Evolutionary conservation across 495 filamentous ascomycete genomes (phyloP), one percentile per base, ranked within the genome.

Genomic region (Neurospora terricola): DNA sequence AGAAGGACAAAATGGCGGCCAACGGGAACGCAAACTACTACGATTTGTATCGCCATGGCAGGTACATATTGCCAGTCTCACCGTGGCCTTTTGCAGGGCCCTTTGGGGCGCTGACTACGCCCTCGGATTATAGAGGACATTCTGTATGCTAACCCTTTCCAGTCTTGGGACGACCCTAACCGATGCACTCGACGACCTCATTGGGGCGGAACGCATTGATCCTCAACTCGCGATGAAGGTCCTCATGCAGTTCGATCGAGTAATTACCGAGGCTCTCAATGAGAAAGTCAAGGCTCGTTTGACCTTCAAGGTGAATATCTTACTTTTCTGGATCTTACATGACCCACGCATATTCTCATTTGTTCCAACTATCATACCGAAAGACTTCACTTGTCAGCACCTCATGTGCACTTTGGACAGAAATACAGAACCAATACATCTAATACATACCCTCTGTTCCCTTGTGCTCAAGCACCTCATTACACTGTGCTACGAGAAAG

Each of bases 181-280:
- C 70, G 96, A 99, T 84, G 96, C 94, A 36, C 93, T 99, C 72
- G 96, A 99, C 82, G 93, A 97, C 73, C 84, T 98, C 75, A 97
- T 99, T 83, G 94, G 91, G 78, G 90, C 93, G 72, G 91, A 93
- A 73, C 91, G 92, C 48, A 98, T 99, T 82, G 94, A 97, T 83
- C 96, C 96, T 23, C 96, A 99, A 83, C 90, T 98, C 43, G 96
- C 96, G 38, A 98, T 98, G 93, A 97, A 97, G 87, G 93, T 99
- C 71, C 87, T 99, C 70, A 89, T 88, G 70, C 93, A 96, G 83
- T 98, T 97, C 82, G 96, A 99, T 81, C 89, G 91, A 72, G 88
- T 90, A 69, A 91, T 99, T 71, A 91, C 96, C 14, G 93, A 97
- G 77, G 91, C 96, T 4, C 83, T 99, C 72, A 90, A 91, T 37